These are phyloP conservation scores for Hylodesmum podocarpum DNA, from an alignment of 306 rosid species.

Conservation along the genomic window DNA sequence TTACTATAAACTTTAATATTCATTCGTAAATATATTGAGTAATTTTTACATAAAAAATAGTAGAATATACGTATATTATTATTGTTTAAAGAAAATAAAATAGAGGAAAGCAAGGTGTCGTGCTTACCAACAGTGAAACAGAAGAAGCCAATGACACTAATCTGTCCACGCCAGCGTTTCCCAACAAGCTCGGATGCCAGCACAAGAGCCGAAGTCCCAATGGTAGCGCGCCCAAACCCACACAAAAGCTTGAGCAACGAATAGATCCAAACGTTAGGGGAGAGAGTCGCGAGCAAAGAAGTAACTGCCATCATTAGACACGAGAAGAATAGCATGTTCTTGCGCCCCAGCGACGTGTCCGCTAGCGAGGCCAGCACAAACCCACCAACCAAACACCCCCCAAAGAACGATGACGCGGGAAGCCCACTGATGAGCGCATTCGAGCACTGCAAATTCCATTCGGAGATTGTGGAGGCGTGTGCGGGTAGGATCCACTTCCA, in stretches of 20 bases:
- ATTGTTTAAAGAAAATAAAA: too few relatives aligned
- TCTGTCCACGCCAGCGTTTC: slow-evolving; percentile 42
- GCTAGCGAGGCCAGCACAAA: slow-evolving; percentile 47
- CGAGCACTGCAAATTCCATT: slow-evolving; percentile 45
- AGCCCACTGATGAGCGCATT: slow-evolving; percentile 33
- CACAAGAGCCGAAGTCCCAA: slow-evolving; percentile 54
- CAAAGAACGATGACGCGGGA: slow-evolving; percentile 54
- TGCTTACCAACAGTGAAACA: slow-evolving; percentile 38
- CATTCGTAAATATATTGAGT: too few relatives aligned
- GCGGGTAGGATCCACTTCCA: slow-evolving; percentile 53
- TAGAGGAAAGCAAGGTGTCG: too few relatives aligned
- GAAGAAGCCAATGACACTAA: slow-evolving; percentile 47
- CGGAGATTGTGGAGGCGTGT: slow-evolving; percentile 41
- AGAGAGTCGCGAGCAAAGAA: slow-evolving; percentile 33
- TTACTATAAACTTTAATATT: too few relatives aligned
- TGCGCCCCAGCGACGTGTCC: slow-evolving; percentile 52
- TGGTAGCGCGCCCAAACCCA: slow-evolving; percentile 49
- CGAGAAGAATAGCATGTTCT: slow-evolving; percentile 46
- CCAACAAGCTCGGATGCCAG: slow-evolving; percentile 57
- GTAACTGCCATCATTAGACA: slow-evolving; percentile 49
- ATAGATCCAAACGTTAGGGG: slow-evolving; percentile 50
- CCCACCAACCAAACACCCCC: slow-evolving; percentile 55
- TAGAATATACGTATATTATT: too few relatives aligned
- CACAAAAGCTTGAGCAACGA: slow-evolving; percentile 37
- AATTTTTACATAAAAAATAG: too few relatives aligned